Percentiles rank a stretch among this genome's conserved stretches.
Evolutionary conservation across 805 yeast genomes (phyloP).

Genomic region (Tetrapisispora pingtungensis): DNA sequence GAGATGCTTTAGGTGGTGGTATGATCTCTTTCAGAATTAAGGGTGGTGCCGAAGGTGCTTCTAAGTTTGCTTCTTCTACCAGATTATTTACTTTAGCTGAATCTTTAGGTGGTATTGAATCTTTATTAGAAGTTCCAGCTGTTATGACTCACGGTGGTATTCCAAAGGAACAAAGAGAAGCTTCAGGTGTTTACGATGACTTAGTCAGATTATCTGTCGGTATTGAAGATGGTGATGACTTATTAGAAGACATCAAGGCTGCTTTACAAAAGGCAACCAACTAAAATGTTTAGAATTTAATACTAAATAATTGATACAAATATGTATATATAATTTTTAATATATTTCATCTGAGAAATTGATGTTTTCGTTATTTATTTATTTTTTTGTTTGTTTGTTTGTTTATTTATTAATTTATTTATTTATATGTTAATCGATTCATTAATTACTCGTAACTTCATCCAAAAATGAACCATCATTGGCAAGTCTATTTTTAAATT

Average conservation of each 20-base stretch:
- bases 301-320: background rate
- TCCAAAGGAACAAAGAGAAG: conserved; percentile 67
- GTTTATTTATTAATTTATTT: no score
- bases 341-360: no score
- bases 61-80: conserved; percentile 62
- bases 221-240: conserved; percentile 73
- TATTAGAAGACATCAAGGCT: conserved; percentile 58
- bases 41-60: conserved; percentile 73
- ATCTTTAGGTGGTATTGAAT: conserved; percentile 84
- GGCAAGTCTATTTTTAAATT: conserved; percentile 62
- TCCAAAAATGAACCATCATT: conserved; percentile 80
- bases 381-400: background rate
- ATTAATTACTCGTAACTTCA: conserved; percentile 24
- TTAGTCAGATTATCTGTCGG: conserved; percentile 78
- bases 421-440: no score
- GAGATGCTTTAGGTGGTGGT: conserved; percentile 83
- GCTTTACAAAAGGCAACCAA: conserved; percentile 42
- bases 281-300: background rate
- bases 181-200: conserved; percentile 72
- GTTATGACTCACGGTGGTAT: conserved; percentile 90
- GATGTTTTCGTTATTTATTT: background rate
- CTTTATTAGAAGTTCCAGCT: conserved; percentile 79
- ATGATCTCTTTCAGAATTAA: conserved; percentile 79
- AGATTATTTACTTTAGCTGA: conserved; percentile 78
- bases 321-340: background rate